Evolutionary conservation across 352 stramenopile genomes (phyloP), one percentile per base, ranked within the genome.

Genomic region (Phytophthora fragariae): DNA sequence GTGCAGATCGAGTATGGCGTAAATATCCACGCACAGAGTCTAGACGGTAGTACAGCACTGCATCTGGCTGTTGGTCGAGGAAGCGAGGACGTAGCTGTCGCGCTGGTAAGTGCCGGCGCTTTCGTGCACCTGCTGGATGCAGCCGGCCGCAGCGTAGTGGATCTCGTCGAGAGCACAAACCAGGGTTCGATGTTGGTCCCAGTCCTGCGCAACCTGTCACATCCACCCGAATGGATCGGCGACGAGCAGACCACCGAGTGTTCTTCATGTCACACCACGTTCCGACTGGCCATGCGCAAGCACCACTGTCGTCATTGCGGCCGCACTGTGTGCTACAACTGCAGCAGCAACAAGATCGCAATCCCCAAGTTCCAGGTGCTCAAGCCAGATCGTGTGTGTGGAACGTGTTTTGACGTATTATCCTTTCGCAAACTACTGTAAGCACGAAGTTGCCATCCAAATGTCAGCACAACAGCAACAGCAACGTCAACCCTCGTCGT

Each of bases 251-350:
- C 82, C 14, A 68, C 75, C 2, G 87, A 95, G 57, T 96, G 90
- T 52, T 86, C 87, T 19, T 92, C 86, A 2, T 96, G 90, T 56
- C 87, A 91, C 52, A 72, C 85, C 9, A 73, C 77, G 0, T 96
- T 96, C 71, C 85, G 87, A 21, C 75, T 96, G 37, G 88, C 90
- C 35, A 94, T 95, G 85, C 88, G 90, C 35, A 93, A 92, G 63
- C 87, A 96, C 68, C 86, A 94, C 68, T 96, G 90, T 50, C 85
- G 84, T 15, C 90, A 96, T 59, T 96, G 90, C 55, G 90, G 90
- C 6, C 90, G 90, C 65, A 89, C 89, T 53, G 73, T 96, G 41
- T 96, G 90, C 75, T 93, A 94, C 82, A 95, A 92, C 59, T 96
- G 90, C 75, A 94, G 86, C 7, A 92, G 83, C 70, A 89, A 93